Percentiles rank a stretch among this genome's conserved stretches.
phyloP scores from a whole-genome alignment of 2,329 filamentous ascomycete species.

The Pseudodiploospora longispora region DNA sequence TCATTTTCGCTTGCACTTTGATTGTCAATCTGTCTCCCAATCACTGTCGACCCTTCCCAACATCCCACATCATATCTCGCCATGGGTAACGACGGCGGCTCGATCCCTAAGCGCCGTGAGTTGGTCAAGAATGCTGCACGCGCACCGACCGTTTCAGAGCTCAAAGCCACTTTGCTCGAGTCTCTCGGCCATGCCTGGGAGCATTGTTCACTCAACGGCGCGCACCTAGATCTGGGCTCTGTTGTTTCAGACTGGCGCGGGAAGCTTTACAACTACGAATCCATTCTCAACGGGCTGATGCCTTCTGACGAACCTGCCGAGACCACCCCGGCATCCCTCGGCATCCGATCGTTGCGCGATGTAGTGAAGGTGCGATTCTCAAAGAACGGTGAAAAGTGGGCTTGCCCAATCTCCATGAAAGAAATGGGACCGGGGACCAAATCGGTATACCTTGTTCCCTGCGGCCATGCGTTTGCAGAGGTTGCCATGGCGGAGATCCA shows the following conservation, averaged over 20 bases:
- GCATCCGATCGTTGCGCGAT: constrained; percentile 77
- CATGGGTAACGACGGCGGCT: constrained; percentile 98
- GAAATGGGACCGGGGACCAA: constrained; percentile 71
- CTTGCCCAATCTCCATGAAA: constrained; percentile 84
- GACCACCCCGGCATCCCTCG: constrained; percentile 36
- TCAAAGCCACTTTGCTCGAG: constrained; percentile 83
- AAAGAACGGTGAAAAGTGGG: constrained; percentile 49
- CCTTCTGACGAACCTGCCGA: constrained; percentile 51
- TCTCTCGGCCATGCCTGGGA: constrained; percentile 81
- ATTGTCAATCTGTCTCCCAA: too few species aligned
- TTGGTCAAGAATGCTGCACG: constrained; percentile 91
- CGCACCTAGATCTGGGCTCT: constrained; percentile 58
- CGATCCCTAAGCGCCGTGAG: constrained; percentile 90
- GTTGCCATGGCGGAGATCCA: constrained; percentile 74
- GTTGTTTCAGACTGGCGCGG: constrained; percentile 81
- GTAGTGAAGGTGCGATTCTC: constrained; percentile 76
- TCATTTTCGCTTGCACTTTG: too few species aligned
- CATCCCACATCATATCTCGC: constrained; percentile 5
- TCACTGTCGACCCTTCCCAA: too few species aligned
- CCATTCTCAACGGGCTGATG: constrained; percentile 58
- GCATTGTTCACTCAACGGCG: constrained; percentile 78
- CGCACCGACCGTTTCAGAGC: constrained; percentile 69
- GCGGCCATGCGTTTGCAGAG: constrained; percentile 89
- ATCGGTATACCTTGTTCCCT: constrained; percentile 85
- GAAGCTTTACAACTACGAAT: constrained; percentile 90